Percentiles rank a stretch among this genome's conserved stretches.
phyloP scores from a whole-genome alignment of 352 stramenopile species.

The Pythium monospermum region DNA sequence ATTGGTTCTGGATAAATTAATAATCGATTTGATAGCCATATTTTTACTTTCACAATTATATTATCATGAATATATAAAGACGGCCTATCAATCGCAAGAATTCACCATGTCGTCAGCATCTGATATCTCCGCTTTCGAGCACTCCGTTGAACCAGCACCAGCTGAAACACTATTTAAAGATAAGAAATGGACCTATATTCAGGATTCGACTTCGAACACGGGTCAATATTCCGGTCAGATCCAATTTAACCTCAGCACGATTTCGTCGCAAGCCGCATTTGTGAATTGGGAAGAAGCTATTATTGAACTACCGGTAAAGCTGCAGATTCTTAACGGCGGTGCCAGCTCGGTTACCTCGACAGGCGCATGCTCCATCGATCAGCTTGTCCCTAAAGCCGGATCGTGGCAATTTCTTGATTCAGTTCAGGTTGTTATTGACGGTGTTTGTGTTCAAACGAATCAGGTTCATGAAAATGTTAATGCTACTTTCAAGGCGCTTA shows the following conservation, averaged over 20 bases:
- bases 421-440: slow-evolving; percentile 17
- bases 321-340: slow-evolving; percentile 20
- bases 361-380: slow-evolving; percentile 12
- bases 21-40: slow-evolving; percentile 13
- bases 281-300: slow-evolving; percentile 18
- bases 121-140: slow-evolving; percentile 20
- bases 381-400: slow-evolving; percentile 10
- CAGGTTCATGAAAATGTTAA: slow-evolving; percentile 20
- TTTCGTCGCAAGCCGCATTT: slow-evolving; percentile 13
- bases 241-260: slow-evolving; percentile 16
- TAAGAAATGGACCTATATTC: slow-evolving; percentile 22
- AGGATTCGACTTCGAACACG: slow-evolving; percentile 18
- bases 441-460: slow-evolving; percentile 12
- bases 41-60: slow-evolving; percentile 11
- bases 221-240: slow-evolving; percentile 19
- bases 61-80: slow-evolving; percentile 19
- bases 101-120: slow-evolving; percentile 17
- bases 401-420: slow-evolving; percentile 13
- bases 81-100: no score
- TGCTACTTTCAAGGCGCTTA: slow-evolving; percentile 17
- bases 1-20: slow-evolving; percentile 18
- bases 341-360: slow-evolving; percentile 13
- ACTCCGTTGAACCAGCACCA: slow-evolving; percentile 17
- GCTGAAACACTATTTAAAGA: slow-evolving; percentile 17
- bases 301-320: slow-evolving; percentile 14